phyloP scores from a whole-genome alignment of 2,329 filamentous ascomycete species.

The Alternaria sp. region DNA sequence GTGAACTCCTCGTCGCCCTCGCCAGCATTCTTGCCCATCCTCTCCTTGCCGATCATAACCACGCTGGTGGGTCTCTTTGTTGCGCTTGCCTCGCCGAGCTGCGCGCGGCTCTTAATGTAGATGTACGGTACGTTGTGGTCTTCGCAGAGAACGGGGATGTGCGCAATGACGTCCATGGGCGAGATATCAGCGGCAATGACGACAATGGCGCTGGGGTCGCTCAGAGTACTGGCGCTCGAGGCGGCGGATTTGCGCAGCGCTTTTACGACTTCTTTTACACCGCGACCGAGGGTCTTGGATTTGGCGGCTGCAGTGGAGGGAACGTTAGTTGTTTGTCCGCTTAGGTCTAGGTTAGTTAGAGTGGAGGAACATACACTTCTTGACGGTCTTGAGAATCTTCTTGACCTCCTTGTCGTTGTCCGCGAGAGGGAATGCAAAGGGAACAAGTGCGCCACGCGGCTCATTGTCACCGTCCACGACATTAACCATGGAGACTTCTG shows the following conservation, averaged over 20 bases:
- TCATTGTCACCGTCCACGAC: slow-evolving; percentile 56
- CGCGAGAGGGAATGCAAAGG: slow-evolving; percentile 82
- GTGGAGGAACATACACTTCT: slow-evolving; percentile 61
- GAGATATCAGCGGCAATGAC: slow-evolving; percentile 97
- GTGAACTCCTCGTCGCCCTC: slow-evolving; percentile 59
- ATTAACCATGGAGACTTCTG: slow-evolving; percentile 61
- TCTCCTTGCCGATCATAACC: slow-evolving; percentile 75
- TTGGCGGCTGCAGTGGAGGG: slow-evolving; percentile 76
- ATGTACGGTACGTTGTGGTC: slow-evolving; percentile 98
- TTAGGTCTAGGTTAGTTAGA: slow-evolving; percentile 10
- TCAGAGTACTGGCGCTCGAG: slow-evolving; percentile 66
- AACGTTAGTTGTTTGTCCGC: slow-evolving; percentile 8
- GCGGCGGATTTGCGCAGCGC: slow-evolving; percentile 89
- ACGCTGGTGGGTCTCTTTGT: slow-evolving; percentile 98
- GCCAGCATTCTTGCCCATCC: slow-evolving; percentile 59
- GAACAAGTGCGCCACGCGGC: slow-evolving; percentile 69
- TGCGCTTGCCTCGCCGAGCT: slow-evolving; percentile 89
- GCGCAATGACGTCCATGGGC: slow-evolving; percentile 97
- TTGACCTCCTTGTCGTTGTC: slow-evolving; percentile 75
- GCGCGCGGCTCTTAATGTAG: slow-evolving; percentile 89
- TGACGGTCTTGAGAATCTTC: slow-evolving; percentile 71
- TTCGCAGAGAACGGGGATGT: slow-evolving; percentile 97
- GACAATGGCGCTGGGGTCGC: slow-evolving; percentile 74
- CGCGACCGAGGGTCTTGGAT: slow-evolving; percentile 93
- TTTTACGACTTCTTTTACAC: slow-evolving; percentile 99